Evolutionary conservation across 257 asterid species (phyloP), one percentile per base, ranked within the genome.

Genomic region (Striga asiatica): DNA sequence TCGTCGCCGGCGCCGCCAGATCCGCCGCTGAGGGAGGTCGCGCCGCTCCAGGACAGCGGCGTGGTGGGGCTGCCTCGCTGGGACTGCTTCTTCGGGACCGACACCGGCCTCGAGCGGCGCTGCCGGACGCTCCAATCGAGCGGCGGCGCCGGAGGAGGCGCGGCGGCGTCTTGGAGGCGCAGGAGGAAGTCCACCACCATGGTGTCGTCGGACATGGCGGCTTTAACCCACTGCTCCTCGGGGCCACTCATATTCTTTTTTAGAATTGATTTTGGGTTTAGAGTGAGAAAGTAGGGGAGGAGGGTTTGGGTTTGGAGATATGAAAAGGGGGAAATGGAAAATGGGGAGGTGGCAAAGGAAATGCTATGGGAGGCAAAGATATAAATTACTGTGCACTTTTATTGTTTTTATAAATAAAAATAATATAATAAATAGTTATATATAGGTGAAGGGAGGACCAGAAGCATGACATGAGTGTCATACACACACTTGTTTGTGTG

Each of bases 41-140:
- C 88, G 62, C 77, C 86, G 67, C 80, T 76, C 88, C 84, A 85
- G 1, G 91, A 83, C 8, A 83, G 82, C 56, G 95, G 88, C 58
- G 95, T 86, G 38, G 73, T 69, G 0, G 94, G 94, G 55, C 93
- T 85, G 2, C 72, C 80, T 60, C 74, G 66, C 19, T 56, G 76
- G 8, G 79, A 34, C 50, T 48, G 58, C 9, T 76, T 69, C 64
- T 65, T 70, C 61, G 64, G 38, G 60, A 54, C 48, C 1, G 56
- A 18, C 13, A 59, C 70, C 0, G 76, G 54, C 22, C 64, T 85
- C 2, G 95, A 80, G 63, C 94, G 80, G 52, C 84, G 88, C 51
- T 81, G 94, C 12, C 95, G 83, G 50, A 80, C 82, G 56, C 56
- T 78, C 95, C 95, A 86, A 49, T 68, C 74, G 23, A 78, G 72